Percentiles rank a stretch among this genome's conserved stretches.
These are phyloP conservation scores for Cyclaneusma minus DNA, from an alignment of 2,329 filamentous ascomycete genomes.

Conservation along the genomic window DNA sequence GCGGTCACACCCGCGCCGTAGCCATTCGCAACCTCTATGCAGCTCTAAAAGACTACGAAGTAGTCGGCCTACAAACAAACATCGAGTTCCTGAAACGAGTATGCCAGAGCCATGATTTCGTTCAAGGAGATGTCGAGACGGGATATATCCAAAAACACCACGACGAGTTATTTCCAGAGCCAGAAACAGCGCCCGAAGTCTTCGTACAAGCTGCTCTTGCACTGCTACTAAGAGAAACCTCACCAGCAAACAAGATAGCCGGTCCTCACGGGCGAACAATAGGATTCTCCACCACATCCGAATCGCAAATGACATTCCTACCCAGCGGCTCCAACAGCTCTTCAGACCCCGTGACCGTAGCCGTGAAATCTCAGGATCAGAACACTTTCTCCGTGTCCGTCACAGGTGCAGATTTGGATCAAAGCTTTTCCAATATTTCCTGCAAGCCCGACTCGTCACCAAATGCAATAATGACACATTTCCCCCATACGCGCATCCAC, in stretches of 20 bases:
- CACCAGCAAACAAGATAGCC: slow-evolving; percentile 13
- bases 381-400: slow-evolving; percentile 26
- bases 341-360: slow-evolving; percentile 8
- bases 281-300: slow-evolving; percentile 26
- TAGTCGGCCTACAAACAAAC: slow-evolving; percentile 86
- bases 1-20: slow-evolving; percentile 60
- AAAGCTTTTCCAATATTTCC: slow-evolving; percentile 23
- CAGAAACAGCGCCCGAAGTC: slow-evolving; percentile 32
- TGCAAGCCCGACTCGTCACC: slow-evolving; percentile 27
- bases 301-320: slow-evolving; percentile 15
- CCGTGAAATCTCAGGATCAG: slow-evolving; percentile 14
- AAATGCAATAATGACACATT: slow-evolving; percentile 55
- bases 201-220: slow-evolving; percentile 79
- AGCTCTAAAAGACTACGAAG: slow-evolving; percentile 77
- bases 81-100: slow-evolving; percentile 91
- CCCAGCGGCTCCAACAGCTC: slow-evolving; percentile 1
- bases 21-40: slow-evolving; percentile 70
- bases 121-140: slow-evolving; percentile 80
- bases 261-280: slow-evolving; percentile 32
- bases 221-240: slow-evolving; percentile 37
- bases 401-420: slow-evolving; percentile 27
- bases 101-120: slow-evolving; percentile 67
- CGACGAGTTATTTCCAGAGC: slow-evolving; percentile 69
- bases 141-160: slow-evolving; percentile 89
- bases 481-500: slow-evolving; percentile 63